Percentiles rank a stretch among this genome's conserved stretches.
phyloP scores from a whole-genome alignment of 179 eudicot genomes.

The Silene noctiflora region DNA sequence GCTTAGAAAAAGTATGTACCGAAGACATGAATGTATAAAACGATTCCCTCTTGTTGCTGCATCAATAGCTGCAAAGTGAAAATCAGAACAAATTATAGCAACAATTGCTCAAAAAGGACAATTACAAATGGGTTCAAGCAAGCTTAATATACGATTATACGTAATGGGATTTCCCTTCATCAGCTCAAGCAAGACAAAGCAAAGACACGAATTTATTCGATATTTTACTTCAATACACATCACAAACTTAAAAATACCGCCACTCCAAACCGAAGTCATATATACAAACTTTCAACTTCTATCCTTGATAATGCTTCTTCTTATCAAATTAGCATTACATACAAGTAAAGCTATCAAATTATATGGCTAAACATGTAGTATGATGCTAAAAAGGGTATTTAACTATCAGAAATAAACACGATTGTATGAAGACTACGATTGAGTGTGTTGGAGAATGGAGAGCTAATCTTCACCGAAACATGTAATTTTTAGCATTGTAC shows the following conservation, averaged over 20 bases:
- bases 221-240: not conserved
- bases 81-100: slow-evolving; percentile 8
- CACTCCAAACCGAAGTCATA: not conserved
- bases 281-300: not conserved
- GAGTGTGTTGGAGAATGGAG: no score
- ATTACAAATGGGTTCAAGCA: not conserved
- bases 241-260: not conserved
- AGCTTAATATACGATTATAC: no score
- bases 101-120: not conserved
- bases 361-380: not conserved
- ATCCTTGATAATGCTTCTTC: not conserved
- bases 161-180: no score
- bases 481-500: not conserved
- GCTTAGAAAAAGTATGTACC: slow-evolving; percentile 41
- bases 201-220: no score
- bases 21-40: slow-evolving; percentile 82
- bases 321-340: not conserved
- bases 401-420: no score
- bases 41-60: slow-evolving; percentile 86
- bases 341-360: not conserved
- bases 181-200: not conserved
- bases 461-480: not conserved
- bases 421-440: no score
- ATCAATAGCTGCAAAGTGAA: slow-evolving; percentile 79
- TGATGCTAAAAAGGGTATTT: no score